phyloP scores from a whole-genome alignment of 768 basidiomycete genomes.

The Naganishia antarctica region DNA sequence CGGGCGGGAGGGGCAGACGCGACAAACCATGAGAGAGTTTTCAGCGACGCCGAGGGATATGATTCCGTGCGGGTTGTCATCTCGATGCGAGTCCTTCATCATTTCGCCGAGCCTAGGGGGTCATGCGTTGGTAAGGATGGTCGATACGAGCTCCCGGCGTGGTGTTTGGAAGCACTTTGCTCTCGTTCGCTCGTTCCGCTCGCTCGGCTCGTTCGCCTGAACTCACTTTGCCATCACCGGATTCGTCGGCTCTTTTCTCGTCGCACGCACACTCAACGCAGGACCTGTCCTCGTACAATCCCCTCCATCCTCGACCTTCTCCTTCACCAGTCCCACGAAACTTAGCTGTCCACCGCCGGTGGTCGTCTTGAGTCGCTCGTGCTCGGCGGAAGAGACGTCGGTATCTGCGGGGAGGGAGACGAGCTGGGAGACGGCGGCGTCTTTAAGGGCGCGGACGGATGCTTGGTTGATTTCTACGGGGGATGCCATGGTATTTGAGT shows the following conservation, averaged over 20 bases:
- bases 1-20: not conserved
- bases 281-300: not conserved
- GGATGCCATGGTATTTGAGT: no score
- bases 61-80: conserved; percentile 43
- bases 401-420: no score
- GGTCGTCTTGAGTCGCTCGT: no score
- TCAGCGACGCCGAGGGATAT: conserved; percentile 45
- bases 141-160: not conserved
- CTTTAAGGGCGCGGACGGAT: no score
- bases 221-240: conserved; percentile 17
- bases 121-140: not conserved
- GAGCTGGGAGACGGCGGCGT: no score
- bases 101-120: conserved; percentile 5
- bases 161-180: no score
- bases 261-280: not conserved
- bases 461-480: no score
- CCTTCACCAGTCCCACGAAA: not conserved
- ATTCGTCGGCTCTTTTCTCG: conserved; percentile 10
- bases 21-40: conserved; percentile 43
- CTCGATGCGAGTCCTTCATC: conserved; percentile 34
- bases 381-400: no score
- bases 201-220: not conserved
- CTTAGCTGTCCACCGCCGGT: not conserved
- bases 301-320: not conserved
- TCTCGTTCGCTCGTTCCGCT: no score